A percentile compares a stretch with the other conserved stretches of the same genome.
These are phyloP conservation scores for Candida vartiovaarae DNA, from an alignment of 805 yeast species.

Conservation along the genomic window DNA sequence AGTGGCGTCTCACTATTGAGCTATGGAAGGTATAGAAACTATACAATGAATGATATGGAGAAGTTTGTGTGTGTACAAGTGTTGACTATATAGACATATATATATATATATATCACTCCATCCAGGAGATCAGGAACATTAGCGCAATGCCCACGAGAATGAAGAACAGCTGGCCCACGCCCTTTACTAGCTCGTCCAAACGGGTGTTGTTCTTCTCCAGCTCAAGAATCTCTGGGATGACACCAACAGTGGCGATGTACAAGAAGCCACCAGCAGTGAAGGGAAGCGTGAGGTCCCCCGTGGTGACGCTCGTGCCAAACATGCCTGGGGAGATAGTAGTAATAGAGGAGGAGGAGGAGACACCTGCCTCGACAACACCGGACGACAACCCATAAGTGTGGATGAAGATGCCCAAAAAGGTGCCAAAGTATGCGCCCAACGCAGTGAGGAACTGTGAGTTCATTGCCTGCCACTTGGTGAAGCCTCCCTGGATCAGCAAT, in stretches of 20 bases:
- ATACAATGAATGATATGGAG: neutral
- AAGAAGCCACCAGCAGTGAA: constrained; percentile 73
- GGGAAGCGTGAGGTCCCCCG: constrained; percentile 53
- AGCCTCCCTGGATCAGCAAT: constrained; percentile 59
- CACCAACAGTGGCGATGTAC: constrained; percentile 66
- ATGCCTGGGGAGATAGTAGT: constrained; percentile 28
- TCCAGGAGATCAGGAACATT: constrained; percentile 39
- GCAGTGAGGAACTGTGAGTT: constrained; percentile 62
- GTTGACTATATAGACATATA: neutral
- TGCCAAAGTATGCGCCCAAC: constrained; percentile 57
- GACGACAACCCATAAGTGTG: constrained; percentile 30
- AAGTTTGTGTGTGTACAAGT: neutral
- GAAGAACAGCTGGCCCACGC: constrained; percentile 40
- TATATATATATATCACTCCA: constrained; percentile 10
- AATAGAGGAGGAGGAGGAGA: neutral
- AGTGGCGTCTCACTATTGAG: too few species aligned
- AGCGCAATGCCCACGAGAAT: constrained; percentile 47
- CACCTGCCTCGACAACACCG: neutral
- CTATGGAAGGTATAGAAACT: too few species aligned
- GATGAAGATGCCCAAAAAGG: constrained; percentile 54
- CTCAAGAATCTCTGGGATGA: constrained; percentile 65
- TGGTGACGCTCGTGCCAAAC: constrained; percentile 43
- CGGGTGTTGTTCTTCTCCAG: constrained; percentile 30
- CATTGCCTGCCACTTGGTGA: constrained; percentile 58
- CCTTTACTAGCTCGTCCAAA: constrained; percentile 31